Evolutionary conservation across 169 alveolate species (phyloP).

Genomic region (Eimeria brunetti): DNA sequence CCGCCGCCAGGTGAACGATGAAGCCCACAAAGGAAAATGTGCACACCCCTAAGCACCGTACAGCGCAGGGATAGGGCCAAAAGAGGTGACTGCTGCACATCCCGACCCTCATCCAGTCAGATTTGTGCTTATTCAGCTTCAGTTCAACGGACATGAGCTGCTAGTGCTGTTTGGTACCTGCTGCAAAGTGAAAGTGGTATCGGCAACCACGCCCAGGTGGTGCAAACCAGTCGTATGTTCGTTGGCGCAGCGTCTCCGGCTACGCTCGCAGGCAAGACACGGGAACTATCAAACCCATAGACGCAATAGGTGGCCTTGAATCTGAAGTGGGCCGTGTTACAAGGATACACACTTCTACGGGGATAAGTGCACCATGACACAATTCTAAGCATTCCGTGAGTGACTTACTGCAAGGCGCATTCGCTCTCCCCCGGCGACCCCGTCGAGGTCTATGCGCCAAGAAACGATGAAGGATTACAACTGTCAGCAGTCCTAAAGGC

Average conservation of each 20-base stretch:
- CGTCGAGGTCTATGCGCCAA: background rate
- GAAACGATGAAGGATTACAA: background rate
- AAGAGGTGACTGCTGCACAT: background rate
- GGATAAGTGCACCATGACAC: background rate
- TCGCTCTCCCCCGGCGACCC: background rate
- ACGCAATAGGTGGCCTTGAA: background rate
- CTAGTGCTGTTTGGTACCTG: background rate
- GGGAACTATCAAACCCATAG: background rate
- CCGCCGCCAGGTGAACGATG: background rate
- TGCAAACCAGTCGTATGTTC: background rate
- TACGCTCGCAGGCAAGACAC: background rate
- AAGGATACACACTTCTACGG: background rate
- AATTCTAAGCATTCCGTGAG: background rate
- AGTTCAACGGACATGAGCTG: background rate
- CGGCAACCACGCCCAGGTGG: background rate
- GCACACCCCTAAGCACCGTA: background rate
- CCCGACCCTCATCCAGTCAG: background rate
- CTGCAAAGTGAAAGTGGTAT: background rate
- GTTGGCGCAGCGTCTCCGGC: background rate
- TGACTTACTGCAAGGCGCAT: background rate
- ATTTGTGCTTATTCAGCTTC: background rate
- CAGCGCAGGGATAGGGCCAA: background rate
- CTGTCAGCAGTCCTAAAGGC: background rate
- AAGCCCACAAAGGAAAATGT: background rate
- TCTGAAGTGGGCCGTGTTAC: background rate